A percentile compares a stretch with the other conserved stretches of the same genome.
These are phyloP conservation scores for Pseudopithomyces chartarum DNA, from an alignment of 2,329 filamentous ascomycete species.

Conservation along the genomic window DNA sequence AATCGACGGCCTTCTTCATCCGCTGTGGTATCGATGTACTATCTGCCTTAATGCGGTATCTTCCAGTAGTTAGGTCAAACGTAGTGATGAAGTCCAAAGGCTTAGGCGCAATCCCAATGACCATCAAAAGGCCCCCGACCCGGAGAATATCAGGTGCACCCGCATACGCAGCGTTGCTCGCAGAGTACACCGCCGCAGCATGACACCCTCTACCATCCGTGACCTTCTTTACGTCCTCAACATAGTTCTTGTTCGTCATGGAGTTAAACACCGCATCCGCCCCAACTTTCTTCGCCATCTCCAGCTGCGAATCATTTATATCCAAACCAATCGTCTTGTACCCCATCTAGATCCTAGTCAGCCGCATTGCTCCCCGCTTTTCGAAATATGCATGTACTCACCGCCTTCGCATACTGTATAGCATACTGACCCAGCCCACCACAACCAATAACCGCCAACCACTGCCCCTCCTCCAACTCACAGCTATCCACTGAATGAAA, in stretches of 20 bases:
- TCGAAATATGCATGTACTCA: slow-evolving; percentile 10
- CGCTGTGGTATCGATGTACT: slow-evolving; percentile 50
- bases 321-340: slow-evolving; percentile 52
- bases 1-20: slow-evolving; percentile 52
- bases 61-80: slow-evolving; percentile 48
- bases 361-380: neutral
- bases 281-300: slow-evolving; percentile 46
- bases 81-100: slow-evolving; percentile 44
- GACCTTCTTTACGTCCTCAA: slow-evolving; percentile 48
- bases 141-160: slow-evolving; percentile 44
- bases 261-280: slow-evolving; percentile 53
- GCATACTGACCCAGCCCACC: slow-evolving; percentile 55
- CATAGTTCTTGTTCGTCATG: slow-evolving; percentile 44
- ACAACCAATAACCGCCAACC: slow-evolving; percentile 52
- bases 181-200: slow-evolving; percentile 51
- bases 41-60: slow-evolving; percentile 50
- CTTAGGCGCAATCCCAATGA: slow-evolving; percentile 49
- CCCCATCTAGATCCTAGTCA: slow-evolving; percentile 39
- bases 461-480: slow-evolving; percentile 39
- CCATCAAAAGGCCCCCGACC: slow-evolving; percentile 49
- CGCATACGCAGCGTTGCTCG: slow-evolving; percentile 45
- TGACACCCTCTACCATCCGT: slow-evolving; percentile 48
- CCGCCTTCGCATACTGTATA: slow-evolving; percentile 54
- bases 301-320: slow-evolving; percentile 50
- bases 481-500: slow-evolving; percentile 40